Evolutionary conservation across 768 basidiomycete species (phyloP).

Genomic region (Nidula microcarpa): DNA sequence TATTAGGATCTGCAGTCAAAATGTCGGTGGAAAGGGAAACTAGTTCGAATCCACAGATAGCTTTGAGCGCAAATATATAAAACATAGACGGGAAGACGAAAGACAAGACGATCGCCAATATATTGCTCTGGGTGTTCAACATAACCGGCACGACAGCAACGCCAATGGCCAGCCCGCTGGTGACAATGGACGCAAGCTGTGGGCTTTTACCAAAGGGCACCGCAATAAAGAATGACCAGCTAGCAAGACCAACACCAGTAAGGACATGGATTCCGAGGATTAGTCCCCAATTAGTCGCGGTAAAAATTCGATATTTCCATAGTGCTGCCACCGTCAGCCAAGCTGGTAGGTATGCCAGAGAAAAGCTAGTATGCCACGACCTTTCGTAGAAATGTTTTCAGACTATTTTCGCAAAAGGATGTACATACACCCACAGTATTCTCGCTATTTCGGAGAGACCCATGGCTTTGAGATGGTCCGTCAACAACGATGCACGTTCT

Average conservation of each 20-base stretch:
- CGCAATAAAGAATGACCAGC: conserved; percentile 69
- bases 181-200: conserved; percentile 62
- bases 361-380: conserved; percentile 69
- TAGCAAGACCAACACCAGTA: conserved; percentile 61
- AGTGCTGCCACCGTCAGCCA: conserved; percentile 68
- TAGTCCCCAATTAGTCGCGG: conserved; percentile 51
- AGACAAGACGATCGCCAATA: conserved; percentile 56
- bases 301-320: conserved; percentile 67
- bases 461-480: conserved; percentile 77
- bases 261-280: conserved; percentile 64
- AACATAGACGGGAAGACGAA: conserved; percentile 73
- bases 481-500: conserved; percentile 63
- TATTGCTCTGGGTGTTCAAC: conserved; percentile 36
- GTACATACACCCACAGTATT: conserved; percentile 42
- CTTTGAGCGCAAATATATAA: conserved; percentile 68
- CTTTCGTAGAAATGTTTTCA: conserved; percentile 27
- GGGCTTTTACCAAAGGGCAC: conserved; percentile 71
- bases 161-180: conserved; percentile 62
- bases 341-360: conserved; percentile 66
- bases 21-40: conserved; percentile 49
- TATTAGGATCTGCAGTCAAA: conserved; percentile 57
- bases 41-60: conserved; percentile 66
- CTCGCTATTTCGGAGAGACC: conserved; percentile 70
- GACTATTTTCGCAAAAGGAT: conserved; percentile 8
- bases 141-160: conserved; percentile 66